Evolutionary conservation across 106 monocot species (phyloP), one percentile per base, ranked within the genome.

Genomic region (Triglochin maritima): DNA sequence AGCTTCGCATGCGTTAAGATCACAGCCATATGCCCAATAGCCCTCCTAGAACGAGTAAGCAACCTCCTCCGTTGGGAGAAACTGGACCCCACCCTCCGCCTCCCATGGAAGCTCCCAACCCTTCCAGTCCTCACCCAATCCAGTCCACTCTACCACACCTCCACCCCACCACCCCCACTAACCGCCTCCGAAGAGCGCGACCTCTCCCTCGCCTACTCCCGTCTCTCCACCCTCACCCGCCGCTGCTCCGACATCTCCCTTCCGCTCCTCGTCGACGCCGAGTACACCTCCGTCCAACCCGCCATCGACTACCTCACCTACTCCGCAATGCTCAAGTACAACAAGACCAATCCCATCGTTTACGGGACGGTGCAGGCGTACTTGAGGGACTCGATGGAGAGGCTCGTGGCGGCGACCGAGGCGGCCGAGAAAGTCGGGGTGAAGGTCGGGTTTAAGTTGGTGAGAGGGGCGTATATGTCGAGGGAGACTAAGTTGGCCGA

Each of bases 211-310:
- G 88, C 89, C 11, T 77, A 76, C 46, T n/a, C 74, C 41, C 67
- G 92, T 49, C 79, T 99, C 9, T 44, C 69, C 2, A 60, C 69
- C 2, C 77, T 99, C 57, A 86, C 84, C 75, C 46, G 13, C 16
- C 51, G 77, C 49, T 99, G 98, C 59, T 47, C 75, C 3, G 74
- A 81, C 11, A 6, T 56, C 53, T 67, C 79, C 51, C 69, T 92
- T 43, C 86, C 84, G 3, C 60, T 99, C 51, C 84, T 99, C 9
- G 69, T 99, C 46, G 98, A 99, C 59, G 98, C 92, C 3, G 92
- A 99, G 80, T 99, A 99, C 86, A 73, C 98, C 1, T 80, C 98
- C 1, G 89, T 99, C 44, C 98, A 99, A 52, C 98, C 98, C 0
- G 88, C 92, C 17, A 92, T 99, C 53, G 98, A 99, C 57, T 82